phyloP scores from a whole-genome alignment of 345 rosid species.

The Camelina hispida region DNA sequence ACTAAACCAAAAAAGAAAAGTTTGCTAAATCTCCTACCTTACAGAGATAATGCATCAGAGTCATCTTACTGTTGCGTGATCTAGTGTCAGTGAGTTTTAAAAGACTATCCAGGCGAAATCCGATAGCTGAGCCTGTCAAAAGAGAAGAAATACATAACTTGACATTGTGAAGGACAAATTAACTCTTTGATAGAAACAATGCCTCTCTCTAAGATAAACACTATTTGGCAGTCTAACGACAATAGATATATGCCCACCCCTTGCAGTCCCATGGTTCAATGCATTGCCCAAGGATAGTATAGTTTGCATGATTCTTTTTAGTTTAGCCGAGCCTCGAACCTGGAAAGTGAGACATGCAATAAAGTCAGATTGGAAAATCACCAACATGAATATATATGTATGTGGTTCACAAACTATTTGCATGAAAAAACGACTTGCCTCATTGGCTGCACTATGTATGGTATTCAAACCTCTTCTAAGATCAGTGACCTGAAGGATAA shows the following conservation, averaged over 20 bases:
- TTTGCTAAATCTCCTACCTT: slow-evolving; percentile 55
- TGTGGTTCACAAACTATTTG: slow-evolving; percentile 27
- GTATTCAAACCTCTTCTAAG: slow-evolving; percentile 65
- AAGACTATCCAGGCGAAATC: slow-evolving; percentile 91
- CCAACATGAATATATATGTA: background rate
- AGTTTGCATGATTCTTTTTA: slow-evolving; percentile 85
- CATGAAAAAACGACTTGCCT: slow-evolving; percentile 57
- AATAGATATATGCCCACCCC: slow-evolving; percentile 62
- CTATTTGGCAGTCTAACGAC: slow-evolving; percentile 13
- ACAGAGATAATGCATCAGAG: slow-evolving; percentile 94
- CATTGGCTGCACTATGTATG: slow-evolving; percentile 68
- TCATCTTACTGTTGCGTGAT: slow-evolving; percentile 78
- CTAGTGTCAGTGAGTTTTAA: slow-evolving; percentile 89
- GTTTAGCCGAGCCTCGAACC: slow-evolving; percentile 70
- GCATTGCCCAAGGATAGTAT: slow-evolving; percentile 91
- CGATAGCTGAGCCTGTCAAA: slow-evolving; percentile 79
- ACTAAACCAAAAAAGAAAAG: background rate
- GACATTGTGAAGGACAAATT: background rate
- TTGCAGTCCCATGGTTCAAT: slow-evolving; percentile 88
- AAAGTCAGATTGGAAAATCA: slow-evolving; percentile 29
- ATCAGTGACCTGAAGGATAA: slow-evolving; percentile 69
- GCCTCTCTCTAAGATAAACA: slow-evolving; percentile 9
- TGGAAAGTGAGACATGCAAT: slow-evolving; percentile 42
- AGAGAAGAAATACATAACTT: slow-evolving; percentile 6
- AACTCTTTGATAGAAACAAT: slow-evolving; percentile 20